These are phyloP conservation scores for Tulasnella sp. DNA, from an alignment of 768 basidiomycete species.

Conservation along the genomic window DNA sequence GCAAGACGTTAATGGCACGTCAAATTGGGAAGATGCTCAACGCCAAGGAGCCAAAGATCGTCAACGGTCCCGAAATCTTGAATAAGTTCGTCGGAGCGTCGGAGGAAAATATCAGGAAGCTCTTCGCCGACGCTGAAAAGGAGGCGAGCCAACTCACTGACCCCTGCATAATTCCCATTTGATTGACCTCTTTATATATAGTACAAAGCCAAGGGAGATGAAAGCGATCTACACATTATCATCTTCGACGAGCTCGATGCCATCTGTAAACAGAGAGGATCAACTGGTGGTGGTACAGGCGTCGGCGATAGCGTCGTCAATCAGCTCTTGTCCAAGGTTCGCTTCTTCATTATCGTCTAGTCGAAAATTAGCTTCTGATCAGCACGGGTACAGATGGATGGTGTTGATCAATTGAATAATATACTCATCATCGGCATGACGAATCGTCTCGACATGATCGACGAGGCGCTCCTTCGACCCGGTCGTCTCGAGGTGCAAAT, in stretches of 20 bases:
- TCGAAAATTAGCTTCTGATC: background rate
- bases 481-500: slow-evolving; percentile 99
- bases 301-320: slow-evolving; percentile 99
- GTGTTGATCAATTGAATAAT: slow-evolving; percentile 97
- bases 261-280: slow-evolving; percentile 97
- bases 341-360: slow-evolving; percentile 13
- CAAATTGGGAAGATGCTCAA: slow-evolving; percentile 99
- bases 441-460: slow-evolving; percentile 96
- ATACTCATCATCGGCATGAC: slow-evolving; percentile 99
- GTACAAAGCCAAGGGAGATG: slow-evolving; percentile 97
- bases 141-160: slow-evolving; percentile 44
- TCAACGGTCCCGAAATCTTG: slow-evolving; percentile 95
- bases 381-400: slow-evolving; percentile 70
- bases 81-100: slow-evolving; percentile 96
- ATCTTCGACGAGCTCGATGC: slow-evolving; percentile 99
- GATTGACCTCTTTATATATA: slow-evolving; percentile 25
- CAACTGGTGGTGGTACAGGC: slow-evolving; percentile 80
- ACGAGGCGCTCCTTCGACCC: slow-evolving; percentile 92
- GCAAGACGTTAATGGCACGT: slow-evolving; percentile 94
- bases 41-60: slow-evolving; percentile 93
- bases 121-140: slow-evolving; percentile 97
- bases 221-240: slow-evolving; percentile 96
- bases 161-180: background rate
- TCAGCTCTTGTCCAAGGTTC: slow-evolving; percentile 89
- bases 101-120: slow-evolving; percentile 95